Evolutionary conservation across 768 basidiomycete species (phyloP).

Genomic region (Gelatoporia subvermispora): DNA sequence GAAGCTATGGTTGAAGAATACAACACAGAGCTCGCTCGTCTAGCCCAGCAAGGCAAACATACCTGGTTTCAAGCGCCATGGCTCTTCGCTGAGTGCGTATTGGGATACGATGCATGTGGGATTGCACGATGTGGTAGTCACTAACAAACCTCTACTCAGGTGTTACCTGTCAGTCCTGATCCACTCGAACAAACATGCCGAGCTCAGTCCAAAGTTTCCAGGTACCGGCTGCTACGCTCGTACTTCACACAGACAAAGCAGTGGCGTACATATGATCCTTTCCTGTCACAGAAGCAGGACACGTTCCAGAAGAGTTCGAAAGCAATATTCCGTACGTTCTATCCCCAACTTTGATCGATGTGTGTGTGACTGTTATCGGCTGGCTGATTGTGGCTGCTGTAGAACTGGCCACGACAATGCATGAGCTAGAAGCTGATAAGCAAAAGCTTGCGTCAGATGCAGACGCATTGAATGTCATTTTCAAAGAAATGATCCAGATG

Average conservation of each 20-base stretch:
- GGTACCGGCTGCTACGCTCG: slow-evolving; percentile 79
- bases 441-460: slow-evolving; percentile 39
- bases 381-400: not conserved
- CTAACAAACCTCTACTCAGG: not conserved
- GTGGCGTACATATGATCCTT: slow-evolving; percentile 83
- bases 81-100: slow-evolving; percentile 88
- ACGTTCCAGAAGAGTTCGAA: slow-evolving; percentile 75
- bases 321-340: slow-evolving; percentile 69
- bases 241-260: slow-evolving; percentile 61
- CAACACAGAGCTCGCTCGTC: slow-evolving; percentile 62
- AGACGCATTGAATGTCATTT: slow-evolving; percentile 56
- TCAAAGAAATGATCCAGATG: slow-evolving; percentile 86
- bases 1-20: slow-evolving; percentile 67
- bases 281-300: slow-evolving; percentile 69
- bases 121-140: not conserved
- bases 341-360: not conserved
- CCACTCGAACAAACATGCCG: not conserved
- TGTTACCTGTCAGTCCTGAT: slow-evolving; percentile 10
- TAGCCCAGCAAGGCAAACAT: slow-evolving; percentile 42
- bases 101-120: not conserved
- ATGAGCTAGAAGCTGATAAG: slow-evolving; percentile 54
- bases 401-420: slow-evolving; percentile 75
- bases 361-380: not conserved
- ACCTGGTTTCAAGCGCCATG: slow-evolving; percentile 94
- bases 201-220: slow-evolving; percentile 24